Conservation (phyloP, 306 rosid genomes). For the Quercus alba region DNA sequence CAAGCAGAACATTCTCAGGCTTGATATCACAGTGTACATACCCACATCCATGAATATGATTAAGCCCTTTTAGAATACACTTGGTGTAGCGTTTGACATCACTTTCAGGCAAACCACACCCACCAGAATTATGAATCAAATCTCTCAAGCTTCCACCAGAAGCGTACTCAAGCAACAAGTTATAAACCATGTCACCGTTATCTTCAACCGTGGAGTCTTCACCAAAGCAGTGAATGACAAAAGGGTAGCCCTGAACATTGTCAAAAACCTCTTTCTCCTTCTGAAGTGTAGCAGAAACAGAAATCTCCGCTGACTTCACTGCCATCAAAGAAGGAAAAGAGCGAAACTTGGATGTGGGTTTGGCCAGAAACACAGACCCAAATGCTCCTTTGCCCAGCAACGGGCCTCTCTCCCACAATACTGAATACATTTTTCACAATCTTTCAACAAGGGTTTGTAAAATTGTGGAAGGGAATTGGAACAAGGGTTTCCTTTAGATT, state of each 20-base stretch:
- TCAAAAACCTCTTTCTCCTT: constrained; percentile 14
- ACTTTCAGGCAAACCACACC: no score
- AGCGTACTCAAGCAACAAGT: no score
- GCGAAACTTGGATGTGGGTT: not conserved
- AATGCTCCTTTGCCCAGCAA: constrained; percentile 29
- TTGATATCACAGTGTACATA: constrained; percentile 30
- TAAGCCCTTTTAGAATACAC: constrained; percentile 16
- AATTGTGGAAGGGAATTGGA: no score
- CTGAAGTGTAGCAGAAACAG: constrained; percentile 6
- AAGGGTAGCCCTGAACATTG: constrained; percentile 9
- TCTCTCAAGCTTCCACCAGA: no score
- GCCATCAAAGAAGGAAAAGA: constrained; percentile 20
- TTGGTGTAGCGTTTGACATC: constrained; percentile 8
- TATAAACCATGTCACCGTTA: not conserved
- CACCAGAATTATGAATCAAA: no score
- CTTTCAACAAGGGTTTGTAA: no score
- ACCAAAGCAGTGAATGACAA: constrained; percentile 2
- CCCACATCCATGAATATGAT: constrained; percentile 7
- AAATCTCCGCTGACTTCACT: constrained; percentile 19
- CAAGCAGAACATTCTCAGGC: constrained; percentile 22
- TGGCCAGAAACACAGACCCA: constrained; percentile 25
- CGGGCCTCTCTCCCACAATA: not conserved
- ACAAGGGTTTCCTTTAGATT: no score
- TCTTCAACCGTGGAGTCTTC: constrained; percentile 9
- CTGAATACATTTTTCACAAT: no score